Evolutionary conservation across 257 asterid species (phyloP), one percentile per base, ranked within the genome.

Genomic region (Asclepias syriaca): DNA sequence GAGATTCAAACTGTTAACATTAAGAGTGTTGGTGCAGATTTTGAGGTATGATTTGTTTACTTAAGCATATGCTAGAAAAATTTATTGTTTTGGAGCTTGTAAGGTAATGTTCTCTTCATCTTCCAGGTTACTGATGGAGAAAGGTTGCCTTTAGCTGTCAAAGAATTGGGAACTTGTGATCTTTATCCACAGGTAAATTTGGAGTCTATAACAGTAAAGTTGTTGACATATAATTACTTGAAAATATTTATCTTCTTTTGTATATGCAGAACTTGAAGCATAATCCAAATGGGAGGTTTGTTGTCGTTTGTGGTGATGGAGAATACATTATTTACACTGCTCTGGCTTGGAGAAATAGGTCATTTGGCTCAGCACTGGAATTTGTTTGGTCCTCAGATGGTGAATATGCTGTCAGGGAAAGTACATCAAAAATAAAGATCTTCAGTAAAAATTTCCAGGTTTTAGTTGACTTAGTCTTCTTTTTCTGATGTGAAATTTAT

Each of bases 311-410:
- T 57, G 99, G 99, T 69, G 99, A 95, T 76, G 97, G 98, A 3
- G 99, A 95, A 80, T 90, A 89, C 82, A 83, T 92, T 69, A 95
- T 92, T 75, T 95, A 92, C 83, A 95, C 99, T 32, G 98, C 99
- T 61, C 79, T 95, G 72, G 72, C 72, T 15, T 68, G 72, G 72
- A 50, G 72, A 53, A 68, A 50, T 51, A 50, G 72, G 45, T 95
- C 98, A 64, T 95, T 89, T 80, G 99, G 98, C 67, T 83, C 96
- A 0, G 98, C 98, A 39, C 81, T 95, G 90, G 99, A 95, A 69
- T 78, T 95, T 73, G 99, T 92, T 61, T 95, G 99, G 99, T 95
- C 99, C 51, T 74, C 91, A 27, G 99, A 95, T 73, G 98, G 99
- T 67, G 99, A 95, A 81, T 89, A 87, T 84, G 98, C 99, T 82